Conservation (phyloP, 441 rosid genomes). For the Arabidopsis lyrata region DNA sequence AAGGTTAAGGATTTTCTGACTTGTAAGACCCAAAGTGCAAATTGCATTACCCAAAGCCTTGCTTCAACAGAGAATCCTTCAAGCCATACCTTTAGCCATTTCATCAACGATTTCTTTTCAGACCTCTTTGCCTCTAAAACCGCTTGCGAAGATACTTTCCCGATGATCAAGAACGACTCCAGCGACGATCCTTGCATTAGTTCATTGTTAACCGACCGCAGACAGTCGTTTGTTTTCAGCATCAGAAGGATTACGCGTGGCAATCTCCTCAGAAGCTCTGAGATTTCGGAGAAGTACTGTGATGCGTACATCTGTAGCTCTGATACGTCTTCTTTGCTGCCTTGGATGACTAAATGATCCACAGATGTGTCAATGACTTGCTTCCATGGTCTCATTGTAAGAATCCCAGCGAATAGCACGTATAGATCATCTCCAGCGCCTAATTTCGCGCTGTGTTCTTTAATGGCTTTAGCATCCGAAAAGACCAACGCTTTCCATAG, state of each 20-base stretch:
- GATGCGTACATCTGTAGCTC: conserved; percentile 97
- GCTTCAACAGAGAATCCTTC: conserved; percentile 71
- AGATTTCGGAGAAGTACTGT: conserved; percentile 82
- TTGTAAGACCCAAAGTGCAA: conserved; percentile 73
- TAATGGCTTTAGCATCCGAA: conserved; percentile 85
- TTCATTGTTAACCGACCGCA: conserved; percentile 81
- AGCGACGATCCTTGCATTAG: conserved; percentile 84
- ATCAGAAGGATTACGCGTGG: conserved; percentile 90
- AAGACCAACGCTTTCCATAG: conserved; percentile 93
- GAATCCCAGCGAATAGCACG: conserved; percentile 82
- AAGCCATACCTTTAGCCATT: conserved; percentile 58
- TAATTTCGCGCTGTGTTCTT: conserved; percentile 77
- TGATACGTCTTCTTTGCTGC: conserved; percentile 68
- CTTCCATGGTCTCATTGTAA: conserved; percentile 98
- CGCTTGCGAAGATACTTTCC: conserved; percentile 85
- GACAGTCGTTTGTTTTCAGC: conserved; percentile 97
- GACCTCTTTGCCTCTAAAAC: conserved; percentile 80
- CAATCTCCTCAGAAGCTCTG: conserved; percentile 91
- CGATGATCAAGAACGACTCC: conserved; percentile 77
- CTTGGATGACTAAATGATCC: conserved; percentile 89
- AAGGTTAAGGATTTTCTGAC: conserved; percentile 61
- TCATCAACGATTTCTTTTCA: conserved; percentile 59
- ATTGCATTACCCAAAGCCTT: conserved; percentile 70
- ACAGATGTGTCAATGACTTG: conserved; percentile 76
- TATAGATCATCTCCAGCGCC: conserved; percentile 96